Evolutionary conservation across 2,329 filamentous ascomycete genomes (phyloP).

Genomic region (Fusarium sambucinum): DNA sequence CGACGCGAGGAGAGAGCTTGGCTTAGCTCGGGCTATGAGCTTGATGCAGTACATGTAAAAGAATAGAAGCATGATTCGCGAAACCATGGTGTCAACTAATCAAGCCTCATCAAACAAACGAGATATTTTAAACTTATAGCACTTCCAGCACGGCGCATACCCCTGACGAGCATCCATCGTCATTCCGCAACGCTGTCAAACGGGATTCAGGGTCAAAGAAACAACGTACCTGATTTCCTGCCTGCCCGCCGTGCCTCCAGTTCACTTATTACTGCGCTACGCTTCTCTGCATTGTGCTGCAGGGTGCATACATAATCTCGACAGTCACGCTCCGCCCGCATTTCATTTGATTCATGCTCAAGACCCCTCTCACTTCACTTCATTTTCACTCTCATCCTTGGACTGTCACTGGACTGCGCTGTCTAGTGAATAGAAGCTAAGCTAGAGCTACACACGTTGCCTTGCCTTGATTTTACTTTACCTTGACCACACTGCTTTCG

Average conservation of each 20-base stretch:
- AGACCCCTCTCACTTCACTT: slow-evolving; percentile 32
- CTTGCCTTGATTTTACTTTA: slow-evolving; percentile 23
- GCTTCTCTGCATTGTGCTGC: slow-evolving; percentile 35
- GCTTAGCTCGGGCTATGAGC: slow-evolving; percentile 22
- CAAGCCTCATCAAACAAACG: slow-evolving; percentile 19
- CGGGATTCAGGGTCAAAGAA: slow-evolving; percentile 40
- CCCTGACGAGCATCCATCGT: slow-evolving; percentile 45
- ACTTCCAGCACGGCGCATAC: slow-evolving; percentile 12
- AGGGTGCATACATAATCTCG: slow-evolving; percentile 45
- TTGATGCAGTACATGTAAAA: slow-evolving; percentile 8
- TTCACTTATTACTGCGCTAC: slow-evolving; percentile 19
- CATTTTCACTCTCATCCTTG: slow-evolving; percentile 24
- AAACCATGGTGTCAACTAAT: slow-evolving; percentile 34
- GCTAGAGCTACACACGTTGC: slow-evolving; percentile 27
- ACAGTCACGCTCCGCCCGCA: slow-evolving; percentile 44
- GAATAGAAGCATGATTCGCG: slow-evolving; percentile 38
- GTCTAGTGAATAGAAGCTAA: slow-evolving; percentile 37
- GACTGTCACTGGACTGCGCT: slow-evolving; percentile 18
- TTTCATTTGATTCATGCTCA: slow-evolving; percentile 39
- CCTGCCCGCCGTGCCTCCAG: slow-evolving; percentile 20
- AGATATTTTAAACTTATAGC: slow-evolving; percentile 23
- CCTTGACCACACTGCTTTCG: slow-evolving; percentile 31
- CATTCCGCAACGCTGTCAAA: slow-evolving; percentile 43
- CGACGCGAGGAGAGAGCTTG: slow-evolving; percentile 41
- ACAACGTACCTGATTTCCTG: slow-evolving; percentile 37